Evolutionary conservation across 2,329 filamentous ascomycete species (phyloP), one percentile per base, ranked within the genome.

Genomic region (Neospermospora avenae): DNA sequence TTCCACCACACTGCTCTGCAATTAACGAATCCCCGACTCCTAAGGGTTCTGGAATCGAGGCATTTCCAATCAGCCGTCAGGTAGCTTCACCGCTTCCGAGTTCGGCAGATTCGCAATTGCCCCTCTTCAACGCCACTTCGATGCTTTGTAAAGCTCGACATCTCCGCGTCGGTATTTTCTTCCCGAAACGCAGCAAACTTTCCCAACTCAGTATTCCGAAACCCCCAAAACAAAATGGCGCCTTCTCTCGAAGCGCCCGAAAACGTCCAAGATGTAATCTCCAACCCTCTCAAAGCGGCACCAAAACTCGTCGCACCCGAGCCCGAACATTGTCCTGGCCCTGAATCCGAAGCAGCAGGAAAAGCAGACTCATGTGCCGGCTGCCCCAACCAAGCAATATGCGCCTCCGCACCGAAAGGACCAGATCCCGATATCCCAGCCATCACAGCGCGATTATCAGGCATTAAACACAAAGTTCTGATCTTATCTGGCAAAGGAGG

Each of bases 371-470:
- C 91, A 45, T 99, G 95, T 78, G 91, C 88, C 51, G 93, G 93
- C 57, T 99, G 95, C 72, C 95, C 95, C 1, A 99, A 99, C 78
- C 93, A 99, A 78, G 80, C 86, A 51, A 96, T 99, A 70, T 99
- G 95, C 79, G 93, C 93, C 18, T 90, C 93, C 11, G 90, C 93
- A 1, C 93, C 93, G 22, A 97, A 97, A 76, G 95, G 93, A 0
- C 93, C 95, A 1, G 95, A 99, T 73, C 93, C 93, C 0, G 95
- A 99, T 74, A 90, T 98, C 48, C 87, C 92, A 3, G 75, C 95
- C 67, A 97, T 99, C 69, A 89, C 92, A 16, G 84, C 88, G 58
- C 90, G 93, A 3, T 86, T 99, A 3, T 81, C 87, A 11, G 84
- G 85, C 55, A 89, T 99, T 64, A 85, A 86, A 69, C 93, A 98